Evolutionary conservation across 164 flowering plant species (phyloP), one percentile per base, ranked within the genome.

Genomic region (Sextonia rubra): DNA sequence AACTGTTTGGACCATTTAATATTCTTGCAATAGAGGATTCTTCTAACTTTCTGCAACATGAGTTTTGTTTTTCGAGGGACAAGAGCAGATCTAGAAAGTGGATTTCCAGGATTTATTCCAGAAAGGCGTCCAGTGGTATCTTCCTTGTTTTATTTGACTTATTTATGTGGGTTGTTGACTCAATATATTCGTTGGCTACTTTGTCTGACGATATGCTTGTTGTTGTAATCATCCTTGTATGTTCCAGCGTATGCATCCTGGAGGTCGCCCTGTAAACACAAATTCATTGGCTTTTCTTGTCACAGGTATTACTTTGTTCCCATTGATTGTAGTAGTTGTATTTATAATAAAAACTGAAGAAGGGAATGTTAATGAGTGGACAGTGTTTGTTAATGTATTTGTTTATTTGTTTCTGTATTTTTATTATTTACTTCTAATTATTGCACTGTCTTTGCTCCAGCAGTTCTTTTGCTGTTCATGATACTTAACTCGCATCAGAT

Each of bases 401-500:
- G 4, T 61, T 64, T 63, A 4, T n/a, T 22, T 74, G 12, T 73
- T 11, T 18, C 26, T 52, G 15, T 73, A 48, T 17, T 55, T 29
- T 76, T 44, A 44, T 61, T 4, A 3, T 6, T 24, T 47, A 25
- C 37, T 73, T 47, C 47, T 71, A 49, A 76, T 56, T 47, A 29
- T 24, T 73, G 12, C 7, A 52, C 47, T 65, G 25, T 26, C 56
- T 75, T 77, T 68, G 69, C 48, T 77, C 64, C 37, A 24, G 67
- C 93, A 92, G 96, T 91, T 77, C 84, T 92, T 48, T 80, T 91
- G 90, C 86, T 92, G 65, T 91, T 91, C 83, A 85, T 92, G 91
- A 86, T 93, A 73, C 78, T 93, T 47, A 96, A 91, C 77, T 91
- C 97, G 23, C 93, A 89, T 69, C 98, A 93, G 81, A 89, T 96